These are phyloP conservation scores for Cicer chorassanicum DNA, from an alignment of 306 rosid genomes.

Conservation along the genomic window DNA sequence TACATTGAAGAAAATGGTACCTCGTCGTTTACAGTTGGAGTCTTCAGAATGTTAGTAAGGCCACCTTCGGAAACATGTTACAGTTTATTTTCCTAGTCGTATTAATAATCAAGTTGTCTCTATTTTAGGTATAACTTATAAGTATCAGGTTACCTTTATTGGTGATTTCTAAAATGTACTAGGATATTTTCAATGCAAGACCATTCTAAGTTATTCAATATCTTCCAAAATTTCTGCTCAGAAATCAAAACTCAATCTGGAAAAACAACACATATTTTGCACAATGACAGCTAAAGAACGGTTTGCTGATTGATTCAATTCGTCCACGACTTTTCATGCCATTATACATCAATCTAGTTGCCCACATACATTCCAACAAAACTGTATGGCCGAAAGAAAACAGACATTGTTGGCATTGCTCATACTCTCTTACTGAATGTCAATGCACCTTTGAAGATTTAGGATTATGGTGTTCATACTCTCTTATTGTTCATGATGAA, in stretches of 20 bases:
- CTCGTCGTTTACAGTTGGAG: not conserved
- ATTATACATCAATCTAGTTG: not conserved
- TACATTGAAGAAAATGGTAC: not conserved
- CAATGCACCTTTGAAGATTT: not conserved
- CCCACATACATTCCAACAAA: not conserved
- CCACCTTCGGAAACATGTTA: not conserved
- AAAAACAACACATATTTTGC: not conserved
- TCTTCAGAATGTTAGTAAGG: not conserved
- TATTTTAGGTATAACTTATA: not conserved
- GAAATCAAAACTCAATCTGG: not conserved
- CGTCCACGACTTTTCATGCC: not conserved
- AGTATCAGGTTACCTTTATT: not conserved
- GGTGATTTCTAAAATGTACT: not conserved
- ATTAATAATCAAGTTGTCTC: not conserved
- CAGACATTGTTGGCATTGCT: not conserved
- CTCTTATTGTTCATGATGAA: not conserved
- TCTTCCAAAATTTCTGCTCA: not conserved
- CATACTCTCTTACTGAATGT: not conserved
- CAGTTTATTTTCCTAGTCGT: not conserved
- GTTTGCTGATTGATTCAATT: not conserved
- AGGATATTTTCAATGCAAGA: not conserved
- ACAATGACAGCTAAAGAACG: not conserved
- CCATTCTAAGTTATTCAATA: not conserved
- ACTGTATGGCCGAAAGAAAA: not conserved
- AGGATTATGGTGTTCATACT: not conserved